Evolutionary conservation across 1,284 basidiomycete genomes (phyloP).

Genomic region (Tremellales sp.): DNA sequence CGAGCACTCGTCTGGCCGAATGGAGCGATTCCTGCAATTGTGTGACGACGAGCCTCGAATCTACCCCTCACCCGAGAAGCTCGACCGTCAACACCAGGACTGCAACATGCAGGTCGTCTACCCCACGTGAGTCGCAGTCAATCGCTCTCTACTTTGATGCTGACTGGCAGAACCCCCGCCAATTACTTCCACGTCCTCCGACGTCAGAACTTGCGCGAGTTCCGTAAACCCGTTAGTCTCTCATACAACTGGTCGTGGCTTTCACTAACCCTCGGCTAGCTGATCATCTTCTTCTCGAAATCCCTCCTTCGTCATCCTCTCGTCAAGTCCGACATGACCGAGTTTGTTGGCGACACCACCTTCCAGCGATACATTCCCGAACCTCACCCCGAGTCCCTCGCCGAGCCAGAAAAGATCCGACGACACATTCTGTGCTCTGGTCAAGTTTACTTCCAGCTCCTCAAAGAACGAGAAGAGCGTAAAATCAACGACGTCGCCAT

Average conservation of each 20-base stretch:
- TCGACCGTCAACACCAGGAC: constrained; percentile 95
- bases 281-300: constrained; percentile 96
- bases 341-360: constrained; percentile 81
- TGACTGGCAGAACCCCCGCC: constrained; percentile 64
- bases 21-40: constrained; percentile 96
- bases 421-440: constrained; percentile 87
- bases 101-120: constrained; percentile 99
- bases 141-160: constrained; percentile 13
- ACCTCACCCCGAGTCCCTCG: constrained; percentile 65
- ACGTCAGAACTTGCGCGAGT: constrained; percentile 91
- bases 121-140: constrained; percentile 63
- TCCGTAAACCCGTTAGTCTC: constrained; percentile 77
- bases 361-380: constrained; percentile 96
- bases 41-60: constrained; percentile 95
- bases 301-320: constrained; percentile 86
- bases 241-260: not conserved
- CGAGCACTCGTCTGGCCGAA: constrained; percentile 93
- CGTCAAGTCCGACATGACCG: constrained; percentile 78
- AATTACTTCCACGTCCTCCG: constrained; percentile 96
- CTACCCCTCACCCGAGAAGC: constrained; percentile 83
- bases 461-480: constrained; percentile 82
- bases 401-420: constrained; percentile 77
- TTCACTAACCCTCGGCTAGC: constrained; percentile 49
- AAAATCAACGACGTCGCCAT: constrained; percentile 91
- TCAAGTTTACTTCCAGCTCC: constrained; percentile 87